Evolutionary conservation across 1,284 basidiomycete species (phyloP).

Genomic region (Microbotryum intermedium): DNA sequence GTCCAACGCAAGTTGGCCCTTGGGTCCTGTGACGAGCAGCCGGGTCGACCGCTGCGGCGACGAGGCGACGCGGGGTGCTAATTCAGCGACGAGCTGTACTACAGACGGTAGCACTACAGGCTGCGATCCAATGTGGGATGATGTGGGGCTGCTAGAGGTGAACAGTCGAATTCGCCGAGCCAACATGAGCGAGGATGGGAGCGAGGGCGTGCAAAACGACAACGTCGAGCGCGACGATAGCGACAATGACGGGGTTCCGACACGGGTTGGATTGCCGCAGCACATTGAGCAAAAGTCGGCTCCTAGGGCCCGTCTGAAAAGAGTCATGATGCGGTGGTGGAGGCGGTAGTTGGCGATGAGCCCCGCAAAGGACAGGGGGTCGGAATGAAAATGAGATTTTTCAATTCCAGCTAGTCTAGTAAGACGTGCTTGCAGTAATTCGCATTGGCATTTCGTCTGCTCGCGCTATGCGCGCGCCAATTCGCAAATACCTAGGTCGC

Average conservation of each 20-base stretch:
- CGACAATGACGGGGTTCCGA: neutral
- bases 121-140: slow-evolving; percentile 64
- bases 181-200: neutral
- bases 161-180: neutral
- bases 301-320: too few species aligned
- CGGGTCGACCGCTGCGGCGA: neutral
- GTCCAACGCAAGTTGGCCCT: slow-evolving; percentile 24
- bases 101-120: slow-evolving; percentile 63
- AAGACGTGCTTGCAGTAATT: too few species aligned
- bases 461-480: too few species aligned
- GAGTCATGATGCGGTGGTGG: too few species aligned
- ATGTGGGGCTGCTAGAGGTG: slow-evolving; percentile 13
- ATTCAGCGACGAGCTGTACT: slow-evolving; percentile 41
- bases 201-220: neutral
- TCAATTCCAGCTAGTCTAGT: too few species aligned
- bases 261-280: neutral
- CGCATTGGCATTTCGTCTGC: too few species aligned
- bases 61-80: too few species aligned
- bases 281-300: too few species aligned
- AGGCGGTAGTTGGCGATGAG: too few species aligned
- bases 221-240: neutral
- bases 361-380: too few species aligned
- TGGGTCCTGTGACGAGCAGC: slow-evolving; percentile 21
- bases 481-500: too few species aligned
- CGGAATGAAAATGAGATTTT: too few species aligned